These are phyloP conservation scores for Podaxis mareebaensis DNA, from an alignment of 768 basidiomycete species.

Conservation along the genomic window DNA sequence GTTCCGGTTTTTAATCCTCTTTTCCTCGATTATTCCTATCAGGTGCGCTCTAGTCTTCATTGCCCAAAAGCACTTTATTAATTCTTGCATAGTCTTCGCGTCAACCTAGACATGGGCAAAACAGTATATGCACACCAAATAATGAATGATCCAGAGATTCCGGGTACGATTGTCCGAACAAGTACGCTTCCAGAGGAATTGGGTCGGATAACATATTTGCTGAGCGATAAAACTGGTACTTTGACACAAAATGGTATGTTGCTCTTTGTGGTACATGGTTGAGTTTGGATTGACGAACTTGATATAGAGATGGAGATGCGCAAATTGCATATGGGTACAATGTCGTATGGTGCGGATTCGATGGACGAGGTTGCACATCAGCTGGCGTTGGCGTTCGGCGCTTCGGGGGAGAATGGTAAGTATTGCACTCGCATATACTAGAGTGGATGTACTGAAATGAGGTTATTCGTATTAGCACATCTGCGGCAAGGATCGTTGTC, in stretches of 20 bases:
- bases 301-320: conserved; percentile 67
- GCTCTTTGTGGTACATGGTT: background rate
- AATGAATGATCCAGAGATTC: conserved; percentile 91
- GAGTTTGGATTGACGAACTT: background rate
- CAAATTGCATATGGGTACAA: conserved; percentile 98
- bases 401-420: conserved; percentile 54
- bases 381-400: conserved; percentile 81
- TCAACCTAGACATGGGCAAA: conserved; percentile 99
- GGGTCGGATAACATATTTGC: conserved; percentile 90
- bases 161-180: conserved; percentile 95
- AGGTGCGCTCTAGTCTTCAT: conserved; percentile 54
- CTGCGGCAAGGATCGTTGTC: conserved; percentile 55
- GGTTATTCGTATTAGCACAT: conserved; percentile 32
- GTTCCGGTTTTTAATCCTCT: conserved; percentile 94
- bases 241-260: conserved; percentile 88
- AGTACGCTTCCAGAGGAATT: conserved; percentile 96
- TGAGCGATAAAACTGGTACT: conserved; percentile 98
- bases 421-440: background rate
- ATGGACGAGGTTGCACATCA: conserved; percentile 99
- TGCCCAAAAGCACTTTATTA: background rate
- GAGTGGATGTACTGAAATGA: background rate
- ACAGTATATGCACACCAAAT: conserved; percentile 97
- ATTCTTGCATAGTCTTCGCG: conserved; percentile 70
- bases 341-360: conserved; percentile 95
- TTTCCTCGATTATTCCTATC: conserved; percentile 99